Evolutionary conservation across 1,284 basidiomycete species (phyloP).

Genomic region (Kalmanozyma brasiliensis): DNA sequence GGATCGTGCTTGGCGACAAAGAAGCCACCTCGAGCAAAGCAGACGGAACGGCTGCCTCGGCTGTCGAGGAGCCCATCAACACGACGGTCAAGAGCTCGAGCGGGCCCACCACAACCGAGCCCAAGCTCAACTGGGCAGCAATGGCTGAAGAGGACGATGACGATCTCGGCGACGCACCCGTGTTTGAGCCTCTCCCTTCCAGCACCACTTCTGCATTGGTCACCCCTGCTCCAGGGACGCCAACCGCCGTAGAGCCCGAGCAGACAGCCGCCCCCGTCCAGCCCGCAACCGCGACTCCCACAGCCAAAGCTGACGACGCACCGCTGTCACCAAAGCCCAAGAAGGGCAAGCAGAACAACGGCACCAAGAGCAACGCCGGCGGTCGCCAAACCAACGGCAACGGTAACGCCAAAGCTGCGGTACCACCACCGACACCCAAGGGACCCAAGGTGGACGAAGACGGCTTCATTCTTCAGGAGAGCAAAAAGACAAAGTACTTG

Average conservation of each 20-base stretch:
- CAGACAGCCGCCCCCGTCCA: slow-evolving; percentile 7
- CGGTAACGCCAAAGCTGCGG: slow-evolving; percentile 8
- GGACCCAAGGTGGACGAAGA: slow-evolving; percentile 45
- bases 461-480: slow-evolving; percentile 49
- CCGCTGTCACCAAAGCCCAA: slow-evolving; percentile 27
- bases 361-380: slow-evolving; percentile 9
- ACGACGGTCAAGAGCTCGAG: slow-evolving; percentile 7
- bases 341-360: slow-evolving; percentile 19
- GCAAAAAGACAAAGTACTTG: slow-evolving; percentile 43
- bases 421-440: slow-evolving; percentile 9
- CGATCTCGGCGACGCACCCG: slow-evolving; percentile 43
- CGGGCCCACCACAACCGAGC: slow-evolving; percentile 23
- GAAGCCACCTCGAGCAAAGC: slow-evolving; percentile 12
- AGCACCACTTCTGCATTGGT: slow-evolving; percentile 32
- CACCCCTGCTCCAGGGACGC: slow-evolving; percentile 29
- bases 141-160: slow-evolving; percentile 48
- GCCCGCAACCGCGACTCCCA: neutral
- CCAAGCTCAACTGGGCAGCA: slow-evolving; percentile 50
- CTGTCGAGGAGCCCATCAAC: slow-evolving; percentile 33
- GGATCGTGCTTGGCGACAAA: slow-evolving; percentile 19
- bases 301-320: slow-evolving; percentile 1
- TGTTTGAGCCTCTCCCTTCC: slow-evolving; percentile 34
- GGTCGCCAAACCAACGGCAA: slow-evolving; percentile 8
- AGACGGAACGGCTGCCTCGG: slow-evolving; percentile 25
- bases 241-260: slow-evolving; percentile 7